These are phyloP conservation scores for Brettanomyces custersianus DNA, from an alignment of 805 yeast genomes.

Conservation along the genomic window DNA sequence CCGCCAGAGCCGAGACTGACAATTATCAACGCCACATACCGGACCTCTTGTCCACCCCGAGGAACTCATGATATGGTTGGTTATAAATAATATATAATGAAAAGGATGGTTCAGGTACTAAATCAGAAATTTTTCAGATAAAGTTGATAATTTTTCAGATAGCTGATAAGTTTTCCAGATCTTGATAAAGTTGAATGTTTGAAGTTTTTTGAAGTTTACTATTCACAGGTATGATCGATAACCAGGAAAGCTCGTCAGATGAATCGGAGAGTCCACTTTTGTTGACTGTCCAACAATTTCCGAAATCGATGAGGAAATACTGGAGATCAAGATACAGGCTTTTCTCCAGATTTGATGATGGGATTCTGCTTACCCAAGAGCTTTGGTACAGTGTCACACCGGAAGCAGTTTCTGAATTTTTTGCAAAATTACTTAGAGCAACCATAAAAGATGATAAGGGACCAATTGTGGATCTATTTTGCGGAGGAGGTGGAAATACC, in stretches of 20 bases:
- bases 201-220: too few species aligned
- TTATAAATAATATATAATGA: too few species aligned
- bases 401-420: conserved; percentile 55
- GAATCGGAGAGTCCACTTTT: neutral
- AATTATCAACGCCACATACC: conserved; percentile 83
- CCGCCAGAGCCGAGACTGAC: conserved; percentile 71
- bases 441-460: conserved; percentile 88
- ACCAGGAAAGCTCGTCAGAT: neutral
- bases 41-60: conserved; percentile 46
- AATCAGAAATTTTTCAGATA: too few species aligned
- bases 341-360: conserved; percentile 58
- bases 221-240: too few species aligned
- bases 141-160: too few species aligned
- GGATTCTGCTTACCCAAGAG: conserved; percentile 60
- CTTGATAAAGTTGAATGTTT: too few species aligned
- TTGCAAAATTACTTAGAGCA: conserved; percentile 47
- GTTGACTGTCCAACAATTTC: conserved; percentile 7
- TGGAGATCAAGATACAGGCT: conserved; percentile 56
- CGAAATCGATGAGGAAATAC: conserved; percentile 33
- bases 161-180: too few species aligned
- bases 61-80: conserved; percentile 3
- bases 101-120: too few species aligned
- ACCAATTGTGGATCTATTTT: conserved; percentile 63
- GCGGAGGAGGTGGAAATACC: conserved; percentile 87
- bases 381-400: conserved; percentile 89